These are phyloP conservation scores for Anisodus tanguticus DNA, from an alignment of 257 asterid species.

Conservation along the genomic window DNA sequence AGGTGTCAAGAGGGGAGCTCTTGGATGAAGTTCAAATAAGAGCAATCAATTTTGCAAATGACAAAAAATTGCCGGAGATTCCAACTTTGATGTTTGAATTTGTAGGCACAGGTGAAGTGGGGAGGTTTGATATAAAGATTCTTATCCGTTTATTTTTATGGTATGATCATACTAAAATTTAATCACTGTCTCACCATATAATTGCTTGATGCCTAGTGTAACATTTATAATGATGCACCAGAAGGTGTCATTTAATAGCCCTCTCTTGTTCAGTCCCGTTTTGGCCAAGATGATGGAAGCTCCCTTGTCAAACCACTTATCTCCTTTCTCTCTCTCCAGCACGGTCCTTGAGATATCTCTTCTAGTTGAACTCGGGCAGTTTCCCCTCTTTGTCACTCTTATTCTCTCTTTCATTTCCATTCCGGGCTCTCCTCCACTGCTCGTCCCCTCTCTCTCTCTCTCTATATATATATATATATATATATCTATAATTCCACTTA, in stretches of 20 bases:
- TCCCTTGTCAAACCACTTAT: slow-evolving; percentile 11
- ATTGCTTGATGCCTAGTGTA: background rate
- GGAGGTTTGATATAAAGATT: slow-evolving; percentile 27
- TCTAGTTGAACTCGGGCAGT: background rate
- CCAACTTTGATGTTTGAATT: slow-evolving; percentile 98
- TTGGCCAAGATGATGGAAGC: background rate
- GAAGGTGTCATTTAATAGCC: background rate
- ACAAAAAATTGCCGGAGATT: slow-evolving; percentile 81
- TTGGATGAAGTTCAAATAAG: slow-evolving; percentile 93
- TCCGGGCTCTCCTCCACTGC: background rate
- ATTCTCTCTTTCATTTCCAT: slow-evolving; percentile 18
- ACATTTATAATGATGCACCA: background rate
- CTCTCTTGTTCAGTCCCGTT: background rate
- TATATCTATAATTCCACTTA: too few species aligned
- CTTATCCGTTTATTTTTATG: background rate
- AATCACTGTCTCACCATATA: background rate
- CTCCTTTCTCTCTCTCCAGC: background rate
- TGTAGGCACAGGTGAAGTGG: slow-evolving; percentile 85
- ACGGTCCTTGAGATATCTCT: slow-evolving; percentile 16
- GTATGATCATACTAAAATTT: background rate
- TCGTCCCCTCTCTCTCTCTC: background rate
- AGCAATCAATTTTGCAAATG: slow-evolving; percentile 90
- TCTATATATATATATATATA: too few species aligned
- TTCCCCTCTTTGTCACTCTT: background rate
- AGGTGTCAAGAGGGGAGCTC: slow-evolving; percentile 98